These are phyloP conservation scores for Magnaporthales sp. DNA, from an alignment of 2,329 filamentous ascomycete genomes.

Conservation along the genomic window DNA sequence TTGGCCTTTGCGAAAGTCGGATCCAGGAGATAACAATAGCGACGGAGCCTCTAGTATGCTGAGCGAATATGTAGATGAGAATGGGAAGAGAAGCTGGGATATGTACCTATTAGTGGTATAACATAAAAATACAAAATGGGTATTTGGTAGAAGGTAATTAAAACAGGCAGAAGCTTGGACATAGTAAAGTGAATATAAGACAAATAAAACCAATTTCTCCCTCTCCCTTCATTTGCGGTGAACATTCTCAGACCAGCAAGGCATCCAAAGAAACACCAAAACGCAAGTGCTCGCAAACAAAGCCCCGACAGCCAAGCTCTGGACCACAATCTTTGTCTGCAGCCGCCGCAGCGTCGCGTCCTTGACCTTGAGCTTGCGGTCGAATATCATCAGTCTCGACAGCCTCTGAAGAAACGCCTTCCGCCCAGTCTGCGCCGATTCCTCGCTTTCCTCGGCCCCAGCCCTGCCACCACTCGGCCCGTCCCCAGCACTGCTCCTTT, in stretches of 20 bases:
- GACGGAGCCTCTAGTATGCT: too few relatives aligned
- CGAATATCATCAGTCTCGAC: conserved; percentile 35
- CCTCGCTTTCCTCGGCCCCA: background rate
- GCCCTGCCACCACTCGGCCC: conserved; percentile 10
- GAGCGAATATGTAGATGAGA: too few relatives aligned
- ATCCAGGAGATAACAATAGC: too few relatives aligned
- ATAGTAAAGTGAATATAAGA: too few relatives aligned
- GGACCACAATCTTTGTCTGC: conserved; percentile 34
- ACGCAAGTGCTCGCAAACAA: conserved; percentile 26
- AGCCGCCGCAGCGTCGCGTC: conserved; percentile 30
- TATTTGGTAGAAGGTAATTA: background rate
- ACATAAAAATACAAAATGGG: too few relatives aligned
- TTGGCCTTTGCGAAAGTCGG: too few relatives aligned
- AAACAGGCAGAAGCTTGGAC: too few relatives aligned
- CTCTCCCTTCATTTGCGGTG: background rate
- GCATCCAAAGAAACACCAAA: conserved; percentile 32
- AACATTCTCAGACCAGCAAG: conserved; percentile 28
- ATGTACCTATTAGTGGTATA: too few relatives aligned
- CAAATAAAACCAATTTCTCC: background rate
- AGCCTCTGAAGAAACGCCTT: conserved; percentile 19
- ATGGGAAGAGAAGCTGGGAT: too few relatives aligned
- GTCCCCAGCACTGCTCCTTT: conserved; percentile 8
- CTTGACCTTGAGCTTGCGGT: conserved; percentile 35
- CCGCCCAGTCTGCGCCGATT: background rate
- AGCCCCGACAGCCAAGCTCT: conserved; percentile 28